phyloP scores from a whole-genome alignment of 2,329 filamentous ascomycete species.

The Fulvia fulva region DNA sequence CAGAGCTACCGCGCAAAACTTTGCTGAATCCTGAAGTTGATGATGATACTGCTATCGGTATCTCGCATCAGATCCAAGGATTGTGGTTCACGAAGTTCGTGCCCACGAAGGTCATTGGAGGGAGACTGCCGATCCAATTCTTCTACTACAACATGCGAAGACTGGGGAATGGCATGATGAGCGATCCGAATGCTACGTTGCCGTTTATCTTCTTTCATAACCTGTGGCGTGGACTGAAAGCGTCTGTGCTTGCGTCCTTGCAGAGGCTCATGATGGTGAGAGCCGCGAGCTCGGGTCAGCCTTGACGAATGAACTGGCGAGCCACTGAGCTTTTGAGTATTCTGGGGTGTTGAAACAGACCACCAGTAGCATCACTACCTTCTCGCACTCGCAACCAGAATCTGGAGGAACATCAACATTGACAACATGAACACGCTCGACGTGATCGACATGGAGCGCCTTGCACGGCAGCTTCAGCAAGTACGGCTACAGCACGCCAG shows the following conservation, averaged over 20 bases:
- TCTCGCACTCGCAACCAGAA: background rate
- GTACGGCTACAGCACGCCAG: background rate
- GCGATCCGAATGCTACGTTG: slow-evolving; percentile 31
- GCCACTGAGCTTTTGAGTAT: background rate
- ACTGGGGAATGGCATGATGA: slow-evolving; percentile 28
- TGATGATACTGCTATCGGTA: slow-evolving; percentile 27
- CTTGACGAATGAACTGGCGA: background rate
- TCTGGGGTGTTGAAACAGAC: background rate
- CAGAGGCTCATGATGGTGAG: slow-evolving; percentile 4
- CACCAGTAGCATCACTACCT: background rate
- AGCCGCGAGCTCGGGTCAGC: slow-evolving; percentile 2
- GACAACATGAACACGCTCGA: background rate
- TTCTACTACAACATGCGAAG: slow-evolving; percentile 37
- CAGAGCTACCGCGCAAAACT: slow-evolving; percentile 39
- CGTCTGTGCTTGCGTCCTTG: background rate
- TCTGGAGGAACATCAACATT: background rate
- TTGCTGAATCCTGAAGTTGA: slow-evolving; percentile 33
- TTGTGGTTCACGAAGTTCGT: slow-evolving; percentile 33
- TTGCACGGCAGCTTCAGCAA: background rate
- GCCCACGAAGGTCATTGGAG: slow-evolving; percentile 33
- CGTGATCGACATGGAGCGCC: background rate
- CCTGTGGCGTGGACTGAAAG: slow-evolving; percentile 7
- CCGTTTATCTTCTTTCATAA: slow-evolving; percentile 24
- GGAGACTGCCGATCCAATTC: slow-evolving; percentile 29
- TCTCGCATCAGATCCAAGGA: slow-evolving; percentile 29